Evolutionary conservation across 352 stramenopile genomes (phyloP).

Genomic region (Blastocystis sp.): DNA sequence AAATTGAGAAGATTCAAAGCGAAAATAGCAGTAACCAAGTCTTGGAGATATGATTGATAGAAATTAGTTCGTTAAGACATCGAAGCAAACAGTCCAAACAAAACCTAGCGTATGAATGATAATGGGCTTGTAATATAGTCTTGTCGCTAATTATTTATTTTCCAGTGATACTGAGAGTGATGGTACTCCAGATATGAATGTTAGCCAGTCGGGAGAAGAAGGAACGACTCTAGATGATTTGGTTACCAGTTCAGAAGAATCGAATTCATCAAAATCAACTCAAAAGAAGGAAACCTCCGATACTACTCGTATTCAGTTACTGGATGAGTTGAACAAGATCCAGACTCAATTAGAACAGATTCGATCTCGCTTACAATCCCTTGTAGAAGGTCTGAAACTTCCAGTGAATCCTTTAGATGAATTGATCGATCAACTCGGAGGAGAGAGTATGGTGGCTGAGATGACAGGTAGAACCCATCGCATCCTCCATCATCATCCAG

Average conservation of each 20-base stretch:
- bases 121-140: neutral
- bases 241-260: neutral
- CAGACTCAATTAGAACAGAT: conserved; percentile 49
- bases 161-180: neutral
- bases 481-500: conserved; percentile 24
- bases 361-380: conserved; percentile 35
- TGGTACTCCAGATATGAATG: too few species aligned
- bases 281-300: neutral
- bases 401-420: conserved; percentile 75
- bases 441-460: conserved; percentile 74
- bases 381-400: conserved; percentile 69
- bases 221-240: neutral
- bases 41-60: neutral
- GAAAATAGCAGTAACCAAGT: neutral
- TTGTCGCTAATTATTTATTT: neutral
- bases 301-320: neutral
- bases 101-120: conserved; percentile 1
- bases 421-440: conserved; percentile 77
- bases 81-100: neutral
- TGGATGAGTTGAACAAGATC: neutral
- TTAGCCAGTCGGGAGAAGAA: neutral
- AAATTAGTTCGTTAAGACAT: neutral
- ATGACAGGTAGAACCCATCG: conserved; percentile 74
- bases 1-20: neutral
- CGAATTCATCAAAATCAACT: neutral